A percentile compares a stretch with the other conserved stretches of the same genome.
phyloP scores from a whole-genome alignment of 2,329 filamentous ascomycete species.

The Fusarium piperis region DNA sequence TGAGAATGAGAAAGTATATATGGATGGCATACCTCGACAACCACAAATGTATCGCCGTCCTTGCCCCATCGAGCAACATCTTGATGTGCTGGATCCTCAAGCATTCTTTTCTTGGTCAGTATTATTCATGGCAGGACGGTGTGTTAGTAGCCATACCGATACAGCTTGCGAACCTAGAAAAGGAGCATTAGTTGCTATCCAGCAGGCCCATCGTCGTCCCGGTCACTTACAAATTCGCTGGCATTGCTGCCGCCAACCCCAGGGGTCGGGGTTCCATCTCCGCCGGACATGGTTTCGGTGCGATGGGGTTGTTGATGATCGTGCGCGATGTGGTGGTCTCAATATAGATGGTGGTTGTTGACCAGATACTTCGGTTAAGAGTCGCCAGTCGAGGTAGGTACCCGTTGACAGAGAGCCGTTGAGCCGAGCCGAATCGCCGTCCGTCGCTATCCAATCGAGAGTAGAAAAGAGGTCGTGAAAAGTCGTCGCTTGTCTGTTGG shows the following conservation, averaged over 20 bases:
- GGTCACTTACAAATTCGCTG: slow-evolving; percentile 87
- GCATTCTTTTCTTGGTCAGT: slow-evolving; percentile 65
- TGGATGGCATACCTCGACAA: slow-evolving; percentile 77
- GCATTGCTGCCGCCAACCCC: slow-evolving; percentile 75
- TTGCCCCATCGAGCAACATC: slow-evolving; percentile 96
- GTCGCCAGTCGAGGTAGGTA: slow-evolving; percentile 18
- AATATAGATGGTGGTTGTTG: neutral
- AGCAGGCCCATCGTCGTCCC: neutral
- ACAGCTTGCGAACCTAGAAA: slow-evolving; percentile 90
- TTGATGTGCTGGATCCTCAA: slow-evolving; percentile 93
- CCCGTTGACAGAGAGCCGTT: slow-evolving; percentile 24
- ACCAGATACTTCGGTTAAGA: slow-evolving; percentile 14
- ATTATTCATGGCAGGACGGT: neutral
- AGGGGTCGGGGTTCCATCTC: slow-evolving; percentile 47
- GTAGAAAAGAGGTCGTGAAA: neutral
- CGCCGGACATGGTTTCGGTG: slow-evolving; percentile 46
- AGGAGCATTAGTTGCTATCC: slow-evolving; percentile 38
- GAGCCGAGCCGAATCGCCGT: slow-evolving; percentile 26
- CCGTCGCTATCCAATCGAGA: slow-evolving; percentile 11
- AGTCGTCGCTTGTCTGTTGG: neutral
- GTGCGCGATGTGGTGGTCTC: slow-evolving; percentile 1
- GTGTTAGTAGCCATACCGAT: slow-evolving; percentile 73
- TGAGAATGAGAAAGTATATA: slow-evolving; percentile 11
- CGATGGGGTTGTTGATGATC: slow-evolving; percentile 1
- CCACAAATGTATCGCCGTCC: slow-evolving; percentile 94